Evolutionary conservation across 2,329 filamentous ascomycete species (phyloP).

Genomic region (Calonectria leucothoes): DNA sequence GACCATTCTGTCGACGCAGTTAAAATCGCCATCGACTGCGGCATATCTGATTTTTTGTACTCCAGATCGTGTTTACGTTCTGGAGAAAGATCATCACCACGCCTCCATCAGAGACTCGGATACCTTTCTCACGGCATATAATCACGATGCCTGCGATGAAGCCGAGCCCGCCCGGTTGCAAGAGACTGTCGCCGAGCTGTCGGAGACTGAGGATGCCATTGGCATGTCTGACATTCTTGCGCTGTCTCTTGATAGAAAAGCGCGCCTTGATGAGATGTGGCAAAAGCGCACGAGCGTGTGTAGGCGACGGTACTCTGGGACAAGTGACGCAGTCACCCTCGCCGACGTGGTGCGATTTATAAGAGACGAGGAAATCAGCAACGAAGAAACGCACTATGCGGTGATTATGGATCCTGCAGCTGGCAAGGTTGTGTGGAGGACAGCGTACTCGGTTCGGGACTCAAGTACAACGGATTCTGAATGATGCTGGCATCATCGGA

Average conservation of each 20-base stretch:
- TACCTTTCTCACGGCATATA: conserved; percentile 41
- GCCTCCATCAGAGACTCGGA: conserved; percentile 33
- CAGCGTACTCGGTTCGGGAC: conserved; percentile 27
- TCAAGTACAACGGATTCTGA: not conserved
- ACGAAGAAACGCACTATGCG: conserved; percentile 47
- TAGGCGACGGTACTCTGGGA: not conserved
- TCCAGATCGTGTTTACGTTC: conserved; percentile 33
- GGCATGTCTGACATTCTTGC: conserved; percentile 41
- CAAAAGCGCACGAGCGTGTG: not conserved
- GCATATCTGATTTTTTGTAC: conserved; percentile 47
- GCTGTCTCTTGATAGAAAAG: conserved; percentile 39
- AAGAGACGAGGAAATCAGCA: conserved; percentile 38
- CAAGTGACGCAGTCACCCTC: conserved; percentile 17
- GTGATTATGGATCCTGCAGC: conserved; percentile 59
- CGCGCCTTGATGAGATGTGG: conserved; percentile 36
- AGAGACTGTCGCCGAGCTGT: conserved; percentile 8
- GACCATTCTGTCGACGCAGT: conserved; percentile 27
- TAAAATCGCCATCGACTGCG: conserved; percentile 36
- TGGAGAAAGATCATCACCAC: conserved; percentile 43
- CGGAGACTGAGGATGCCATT: not conserved
- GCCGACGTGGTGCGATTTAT: conserved; percentile 41
- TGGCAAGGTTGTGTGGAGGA: conserved; percentile 55
- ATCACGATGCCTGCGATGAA: conserved; percentile 44
- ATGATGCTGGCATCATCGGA: not conserved
- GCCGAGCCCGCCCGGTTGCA: conserved; percentile 24